Percentiles rank a stretch among this genome's conserved stretches.
These are phyloP conservation scores for Pythium sukuiense DNA, from an alignment of 352 stramenopile genomes.

Conservation along the genomic window DNA sequence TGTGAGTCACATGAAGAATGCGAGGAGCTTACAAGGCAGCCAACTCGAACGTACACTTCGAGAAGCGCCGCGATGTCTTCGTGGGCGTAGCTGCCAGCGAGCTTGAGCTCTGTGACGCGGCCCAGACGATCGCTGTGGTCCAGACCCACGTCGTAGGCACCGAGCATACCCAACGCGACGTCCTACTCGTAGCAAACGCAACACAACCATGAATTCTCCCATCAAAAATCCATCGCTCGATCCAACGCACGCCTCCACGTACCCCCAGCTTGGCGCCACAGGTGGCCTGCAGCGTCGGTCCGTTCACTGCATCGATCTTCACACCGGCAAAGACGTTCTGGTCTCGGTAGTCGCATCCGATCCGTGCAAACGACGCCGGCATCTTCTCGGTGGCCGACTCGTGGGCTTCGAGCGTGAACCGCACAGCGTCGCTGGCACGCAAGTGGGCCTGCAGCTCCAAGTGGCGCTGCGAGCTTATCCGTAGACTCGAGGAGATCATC, in stretches of 20 bases:
- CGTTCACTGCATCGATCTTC: constrained; percentile 81
- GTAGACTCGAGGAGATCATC: constrained; percentile 59
- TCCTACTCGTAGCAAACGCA: constrained; percentile 18
- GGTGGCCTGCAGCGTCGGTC: constrained; percentile 66
- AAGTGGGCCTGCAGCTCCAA: constrained; percentile 68
- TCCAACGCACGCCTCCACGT: constrained; percentile 33
- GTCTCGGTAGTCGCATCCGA: constrained; percentile 67
- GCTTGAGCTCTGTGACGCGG: constrained; percentile 60
- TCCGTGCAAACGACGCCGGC: constrained; percentile 65
- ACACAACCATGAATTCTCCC: background rate
- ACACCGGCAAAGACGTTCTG: constrained; percentile 45
- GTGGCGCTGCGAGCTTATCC: constrained; percentile 70
- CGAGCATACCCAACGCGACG: constrained; percentile 46
- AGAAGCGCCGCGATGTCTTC: constrained; percentile 66
- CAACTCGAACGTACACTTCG: constrained; percentile 56
- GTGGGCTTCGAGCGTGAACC: constrained; percentile 74
- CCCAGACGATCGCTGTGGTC: constrained; percentile 75
- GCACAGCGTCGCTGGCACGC: constrained; percentile 46
- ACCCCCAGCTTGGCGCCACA: constrained; percentile 49
- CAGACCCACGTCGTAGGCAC: constrained; percentile 77
- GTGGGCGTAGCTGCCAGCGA: constrained; percentile 57
- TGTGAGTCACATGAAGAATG: background rate
- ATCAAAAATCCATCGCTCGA: background rate
- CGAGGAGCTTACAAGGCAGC: background rate
- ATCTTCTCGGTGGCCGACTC: constrained; percentile 71